Percentiles rank a stretch among this genome's conserved stretches.
These are phyloP conservation scores for Sinapis alba DNA, from an alignment of 441 rosid species.

Conservation along the genomic window DNA sequence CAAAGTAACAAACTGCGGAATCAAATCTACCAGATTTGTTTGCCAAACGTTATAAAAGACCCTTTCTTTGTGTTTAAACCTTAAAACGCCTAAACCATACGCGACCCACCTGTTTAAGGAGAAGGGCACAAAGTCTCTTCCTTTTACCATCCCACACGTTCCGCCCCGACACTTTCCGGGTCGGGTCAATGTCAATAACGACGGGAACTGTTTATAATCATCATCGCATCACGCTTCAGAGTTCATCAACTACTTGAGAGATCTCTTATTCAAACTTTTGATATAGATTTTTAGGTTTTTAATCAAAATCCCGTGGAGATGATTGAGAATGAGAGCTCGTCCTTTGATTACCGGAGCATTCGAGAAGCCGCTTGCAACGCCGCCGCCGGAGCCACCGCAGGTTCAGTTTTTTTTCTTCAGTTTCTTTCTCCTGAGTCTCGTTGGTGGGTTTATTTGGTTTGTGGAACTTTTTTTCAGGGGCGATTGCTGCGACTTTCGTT, in stretches of 20 bases:
- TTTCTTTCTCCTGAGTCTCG: constrained; percentile 4
- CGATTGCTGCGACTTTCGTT: constrained; percentile 88
- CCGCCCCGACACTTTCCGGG: constrained; percentile 22
- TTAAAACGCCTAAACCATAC: constrained; percentile 26
- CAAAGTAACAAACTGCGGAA: constrained; percentile 5
- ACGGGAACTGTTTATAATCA: constrained; percentile 24
- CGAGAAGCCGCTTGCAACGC: constrained; percentile 56
- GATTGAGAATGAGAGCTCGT: constrained; percentile 46
- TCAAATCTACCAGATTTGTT: constrained; percentile 4
- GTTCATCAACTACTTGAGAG: constrained; percentile 28
- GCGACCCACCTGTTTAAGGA: constrained; percentile 5
- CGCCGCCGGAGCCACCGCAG: constrained; percentile 86
- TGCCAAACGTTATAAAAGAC: background rate
- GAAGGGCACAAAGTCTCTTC: constrained; percentile 20
- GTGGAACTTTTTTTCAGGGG: constrained; percentile 52
- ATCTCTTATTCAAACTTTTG: constrained; percentile 45
- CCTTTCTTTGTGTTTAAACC: constrained; percentile 2
- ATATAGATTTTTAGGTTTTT: constrained; percentile 27
- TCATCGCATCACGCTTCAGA: background rate
- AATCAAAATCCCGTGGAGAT: constrained; percentile 35
- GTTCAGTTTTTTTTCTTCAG: constrained; percentile 39
- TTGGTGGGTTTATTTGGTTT: background rate
- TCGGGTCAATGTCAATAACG: constrained; percentile 38
- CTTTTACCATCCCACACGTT: constrained; percentile 32
- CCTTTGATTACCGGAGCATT: constrained; percentile 41